These are phyloP conservation scores for Yamadazyma kanchanaburiensis DNA, from an alignment of 1,139 yeast species.

Conservation along the genomic window DNA sequence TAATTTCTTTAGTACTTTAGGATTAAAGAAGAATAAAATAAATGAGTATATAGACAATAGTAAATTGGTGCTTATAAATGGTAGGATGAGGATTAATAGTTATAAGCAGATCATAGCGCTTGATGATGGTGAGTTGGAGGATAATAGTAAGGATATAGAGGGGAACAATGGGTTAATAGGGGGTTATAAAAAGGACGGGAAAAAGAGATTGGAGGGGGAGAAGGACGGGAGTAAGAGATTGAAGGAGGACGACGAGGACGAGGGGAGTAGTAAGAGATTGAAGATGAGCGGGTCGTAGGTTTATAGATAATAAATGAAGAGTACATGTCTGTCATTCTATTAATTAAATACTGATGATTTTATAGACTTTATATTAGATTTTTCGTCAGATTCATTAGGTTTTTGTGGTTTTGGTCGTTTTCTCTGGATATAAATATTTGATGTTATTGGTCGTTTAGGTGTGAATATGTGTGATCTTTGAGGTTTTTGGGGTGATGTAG, in stretches of 20 bases:
- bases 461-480: no score
- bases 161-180: slow-evolving; percentile 14
- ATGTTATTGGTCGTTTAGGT: no score
- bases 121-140: slow-evolving; percentile 28
- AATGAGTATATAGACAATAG: slow-evolving; percentile 61
- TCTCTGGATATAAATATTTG: no score
- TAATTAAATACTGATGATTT: slow-evolving; percentile 32
- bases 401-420: no score
- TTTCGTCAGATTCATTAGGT: slow-evolving; percentile 3
- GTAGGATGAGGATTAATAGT: slow-evolving; percentile 66
- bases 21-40: slow-evolving; percentile 62
- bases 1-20: slow-evolving; percentile 65
- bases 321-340: neutral
- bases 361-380: slow-evolving; percentile 11
- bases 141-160: slow-evolving; percentile 15
- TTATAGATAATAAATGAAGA: neutral
- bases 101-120: slow-evolving; percentile 63
- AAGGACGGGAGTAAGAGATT: no score
- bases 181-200: slow-evolving; percentile 9
- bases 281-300: neutral
- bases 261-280: slow-evolving; percentile 2
- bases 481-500: no score
- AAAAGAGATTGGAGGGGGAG: slow-evolving; percentile 8
- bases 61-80: slow-evolving; percentile 62
- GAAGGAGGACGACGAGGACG: neutral